Conservation (phyloP, 2,329 filamentous ascomycete genomes). For the Davidsoniella australis region DNA sequence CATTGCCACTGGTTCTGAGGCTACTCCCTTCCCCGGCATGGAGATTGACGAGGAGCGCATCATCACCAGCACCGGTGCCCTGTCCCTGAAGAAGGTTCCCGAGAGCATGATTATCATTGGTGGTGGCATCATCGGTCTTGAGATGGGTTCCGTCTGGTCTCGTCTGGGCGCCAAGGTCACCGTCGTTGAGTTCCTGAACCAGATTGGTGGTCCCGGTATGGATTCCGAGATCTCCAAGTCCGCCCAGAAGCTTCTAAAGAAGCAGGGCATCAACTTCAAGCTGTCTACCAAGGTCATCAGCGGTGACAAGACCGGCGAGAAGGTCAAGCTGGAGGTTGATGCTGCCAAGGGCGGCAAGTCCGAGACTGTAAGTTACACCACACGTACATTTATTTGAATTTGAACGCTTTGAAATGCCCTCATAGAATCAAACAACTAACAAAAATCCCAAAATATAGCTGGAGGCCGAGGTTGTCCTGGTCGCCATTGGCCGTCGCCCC, state of each 20-base stretch:
- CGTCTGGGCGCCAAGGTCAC: constrained; percentile 86
- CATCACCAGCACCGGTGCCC: constrained; percentile 87
- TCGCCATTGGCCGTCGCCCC: constrained; percentile 88
- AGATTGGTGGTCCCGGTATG: constrained; percentile 97
- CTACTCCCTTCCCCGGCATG: constrained; percentile 89
- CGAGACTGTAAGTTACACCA: constrained; percentile 50
- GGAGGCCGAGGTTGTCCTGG: constrained; percentile 86
- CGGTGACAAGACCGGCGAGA: constrained; percentile 64
- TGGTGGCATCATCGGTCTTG: constrained; percentile 94
- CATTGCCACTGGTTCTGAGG: constrained; percentile 89
- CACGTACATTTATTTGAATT: neutral
- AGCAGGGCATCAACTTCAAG: constrained; percentile 98
- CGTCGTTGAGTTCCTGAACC: constrained; percentile 87
- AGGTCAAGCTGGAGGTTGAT: constrained; percentile 70
- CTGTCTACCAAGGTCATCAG: constrained; percentile 84
- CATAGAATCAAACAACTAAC: neutral
- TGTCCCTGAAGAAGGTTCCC: constrained; percentile 75
- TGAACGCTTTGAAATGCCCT: neutral
- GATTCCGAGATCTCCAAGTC: constrained; percentile 83
- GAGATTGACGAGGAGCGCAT: constrained; percentile 96
- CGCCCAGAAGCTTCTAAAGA: constrained; percentile 79
- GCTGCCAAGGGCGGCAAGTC: constrained; percentile 91
- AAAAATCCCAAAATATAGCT: constrained; percentile 35
- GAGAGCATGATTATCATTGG: constrained; percentile 96
- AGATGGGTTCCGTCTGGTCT: constrained; percentile 98